These are phyloP conservation scores for Xylaria sp. DNA, from an alignment of 495 filamentous ascomycete genomes.

Conservation along the genomic window DNA sequence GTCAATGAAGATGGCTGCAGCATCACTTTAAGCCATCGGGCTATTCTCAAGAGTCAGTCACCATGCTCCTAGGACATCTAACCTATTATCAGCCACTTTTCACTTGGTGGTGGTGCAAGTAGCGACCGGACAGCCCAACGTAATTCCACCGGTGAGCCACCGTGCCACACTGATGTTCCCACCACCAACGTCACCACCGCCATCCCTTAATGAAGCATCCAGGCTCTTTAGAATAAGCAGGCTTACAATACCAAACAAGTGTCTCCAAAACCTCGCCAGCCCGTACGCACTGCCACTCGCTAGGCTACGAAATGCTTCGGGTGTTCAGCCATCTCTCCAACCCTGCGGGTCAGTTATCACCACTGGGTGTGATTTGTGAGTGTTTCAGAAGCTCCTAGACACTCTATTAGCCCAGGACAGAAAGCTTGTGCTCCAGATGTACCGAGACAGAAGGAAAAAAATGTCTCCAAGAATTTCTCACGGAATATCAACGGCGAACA, in stretches of 20 bases:
- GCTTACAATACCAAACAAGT: slow-evolving; percentile 53
- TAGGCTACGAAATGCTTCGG: slow-evolving; percentile 59
- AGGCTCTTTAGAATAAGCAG: slow-evolving; percentile 50
- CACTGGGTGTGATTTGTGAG: no score
- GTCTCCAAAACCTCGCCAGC: slow-evolving; percentile 57
- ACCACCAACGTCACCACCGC: not conserved
- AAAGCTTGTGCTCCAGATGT: no score
- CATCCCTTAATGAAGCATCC: slow-evolving; percentile 27
- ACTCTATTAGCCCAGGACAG: no score
- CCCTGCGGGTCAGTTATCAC: no score
- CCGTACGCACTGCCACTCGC: slow-evolving; percentile 61
- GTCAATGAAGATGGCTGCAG: not conserved
- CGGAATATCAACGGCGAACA: slow-evolving; percentile 63
- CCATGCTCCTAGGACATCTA: not conserved
- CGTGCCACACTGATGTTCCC: slow-evolving; percentile 44
- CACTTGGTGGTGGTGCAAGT: slow-evolving; percentile 46
- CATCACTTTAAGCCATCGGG: not conserved
- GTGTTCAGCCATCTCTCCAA: slow-evolving; percentile 50
- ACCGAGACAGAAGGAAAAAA: no score
- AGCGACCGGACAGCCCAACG: slow-evolving; percentile 51
- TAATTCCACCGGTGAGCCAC: slow-evolving; percentile 53
- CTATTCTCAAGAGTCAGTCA: not conserved
- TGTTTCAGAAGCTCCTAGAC: no score
- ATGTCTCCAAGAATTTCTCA: no score
- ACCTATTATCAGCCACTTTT: slow-evolving; percentile 7